Evolutionary conservation across 257 asterid species (phyloP).

Genomic region (Solanum verrucosum): DNA sequence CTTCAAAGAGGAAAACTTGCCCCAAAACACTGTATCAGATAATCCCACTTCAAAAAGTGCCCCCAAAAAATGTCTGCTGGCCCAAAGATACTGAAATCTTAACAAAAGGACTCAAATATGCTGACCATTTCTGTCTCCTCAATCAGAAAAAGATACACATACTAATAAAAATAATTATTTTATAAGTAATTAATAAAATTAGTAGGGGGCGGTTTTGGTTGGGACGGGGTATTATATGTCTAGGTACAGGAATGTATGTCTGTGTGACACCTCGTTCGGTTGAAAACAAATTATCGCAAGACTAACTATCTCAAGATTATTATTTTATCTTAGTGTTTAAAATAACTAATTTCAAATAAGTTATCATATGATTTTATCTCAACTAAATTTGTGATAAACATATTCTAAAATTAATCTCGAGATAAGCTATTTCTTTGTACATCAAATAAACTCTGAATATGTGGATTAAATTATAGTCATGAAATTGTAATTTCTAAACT

Average conservation of each 20-base stretch:
- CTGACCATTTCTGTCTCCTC: slow-evolving; percentile 5
- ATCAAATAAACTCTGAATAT: no score
- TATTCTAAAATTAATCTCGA: neutral
- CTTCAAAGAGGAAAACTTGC: neutral
- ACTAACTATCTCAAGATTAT: no score
- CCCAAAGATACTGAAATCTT: neutral
- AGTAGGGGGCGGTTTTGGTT: neutral
- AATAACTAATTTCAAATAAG: no score
- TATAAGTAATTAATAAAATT: neutral
- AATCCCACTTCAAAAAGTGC: neutral
- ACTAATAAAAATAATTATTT: neutral
- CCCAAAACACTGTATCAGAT: neutral
- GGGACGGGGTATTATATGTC: neutral
- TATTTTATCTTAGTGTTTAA: no score
- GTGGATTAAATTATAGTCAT: neutral
- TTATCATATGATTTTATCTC: no score
- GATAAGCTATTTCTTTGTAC: neutral
- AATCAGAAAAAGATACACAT: neutral
- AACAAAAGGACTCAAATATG: neutral
- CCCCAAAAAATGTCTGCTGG: neutral
- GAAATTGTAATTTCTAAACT: neutral
- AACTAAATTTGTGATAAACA: no score
- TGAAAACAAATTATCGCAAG: neutral
- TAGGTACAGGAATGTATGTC: neutral
- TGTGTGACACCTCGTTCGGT: neutral